These are phyloP conservation scores for Hydrangea macrophylla DNA, from an alignment of 148 eudicot species.

Conservation along the genomic window DNA sequence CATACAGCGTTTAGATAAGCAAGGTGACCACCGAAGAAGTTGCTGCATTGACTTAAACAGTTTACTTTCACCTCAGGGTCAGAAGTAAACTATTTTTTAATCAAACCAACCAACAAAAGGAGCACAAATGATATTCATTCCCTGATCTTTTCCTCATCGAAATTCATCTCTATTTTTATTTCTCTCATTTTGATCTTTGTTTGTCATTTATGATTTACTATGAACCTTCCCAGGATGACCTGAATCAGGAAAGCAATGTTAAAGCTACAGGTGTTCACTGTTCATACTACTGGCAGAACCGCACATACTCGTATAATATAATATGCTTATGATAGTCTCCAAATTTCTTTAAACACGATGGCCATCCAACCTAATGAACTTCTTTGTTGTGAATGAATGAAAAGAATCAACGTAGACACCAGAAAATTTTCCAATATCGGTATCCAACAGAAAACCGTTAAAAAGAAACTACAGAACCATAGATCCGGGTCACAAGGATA, in stretches of 20 bases:
- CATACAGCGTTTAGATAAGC: not conserved
- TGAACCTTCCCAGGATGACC: no score
- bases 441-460: not conserved
- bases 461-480: not conserved
- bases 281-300: no score
- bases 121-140: no score
- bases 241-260: no score
- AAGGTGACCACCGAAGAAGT: not conserved
- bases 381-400: not conserved
- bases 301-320: no score
- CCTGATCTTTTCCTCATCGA: no score
- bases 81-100: not conserved
- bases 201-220: no score
- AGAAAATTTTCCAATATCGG: not conserved
- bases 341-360: no score
- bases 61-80: not conserved
- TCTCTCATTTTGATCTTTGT: no score
- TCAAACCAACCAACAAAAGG: not conserved
- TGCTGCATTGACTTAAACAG: not conserved
- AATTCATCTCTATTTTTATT: no score
- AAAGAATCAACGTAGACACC: not conserved
- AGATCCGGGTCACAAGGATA: not conserved
- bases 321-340: not conserved
- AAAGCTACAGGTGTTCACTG: no score
- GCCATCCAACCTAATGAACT: not conserved